Conservation (phyloP, 1,139 yeast genomes). For the Debaryomyces fabryi region DNA sequence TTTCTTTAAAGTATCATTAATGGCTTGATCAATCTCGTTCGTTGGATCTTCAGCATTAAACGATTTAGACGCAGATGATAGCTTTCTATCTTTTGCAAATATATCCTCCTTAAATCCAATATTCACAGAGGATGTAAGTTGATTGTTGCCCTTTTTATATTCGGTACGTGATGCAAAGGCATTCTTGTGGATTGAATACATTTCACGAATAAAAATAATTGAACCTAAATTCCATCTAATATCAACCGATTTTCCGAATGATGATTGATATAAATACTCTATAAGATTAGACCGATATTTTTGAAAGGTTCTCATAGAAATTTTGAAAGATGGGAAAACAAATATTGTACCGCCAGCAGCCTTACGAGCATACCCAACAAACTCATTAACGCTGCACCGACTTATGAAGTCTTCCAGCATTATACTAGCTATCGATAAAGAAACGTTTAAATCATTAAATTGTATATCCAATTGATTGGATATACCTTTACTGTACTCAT, state of each 20-base stretch:
- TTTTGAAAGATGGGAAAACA: slow-evolving; percentile 72
- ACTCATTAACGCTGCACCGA: slow-evolving; percentile 53
- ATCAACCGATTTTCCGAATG: slow-evolving; percentile 88
- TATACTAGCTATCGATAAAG: slow-evolving; percentile 58
- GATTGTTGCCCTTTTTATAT: slow-evolving; percentile 22
- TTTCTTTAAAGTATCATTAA: slow-evolving; percentile 48
- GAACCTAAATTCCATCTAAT: slow-evolving; percentile 94
- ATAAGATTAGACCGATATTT: slow-evolving; percentile 49
- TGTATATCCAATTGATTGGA: slow-evolving; percentile 55
- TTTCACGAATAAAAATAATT: slow-evolving; percentile 85
- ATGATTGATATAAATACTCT: slow-evolving; percentile 66
- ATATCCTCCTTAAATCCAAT: slow-evolving; percentile 22
- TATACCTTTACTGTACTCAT: slow-evolving; percentile 48
- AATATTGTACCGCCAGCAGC: slow-evolving; percentile 83
- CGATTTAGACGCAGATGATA: slow-evolving; percentile 19
- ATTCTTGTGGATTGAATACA: slow-evolving; percentile 69
- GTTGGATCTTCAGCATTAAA: slow-evolving; percentile 35
- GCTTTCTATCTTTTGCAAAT: slow-evolving; percentile 13
- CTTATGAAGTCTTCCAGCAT: slow-evolving; percentile 48
- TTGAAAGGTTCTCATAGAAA: slow-evolving; percentile 79
- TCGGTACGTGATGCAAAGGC: slow-evolving; percentile 44
- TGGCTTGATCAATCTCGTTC: slow-evolving; percentile 31
- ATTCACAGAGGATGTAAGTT: slow-evolving; percentile 11
- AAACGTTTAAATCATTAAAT: slow-evolving; percentile 63
- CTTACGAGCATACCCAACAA: slow-evolving; percentile 55